Conservation (phyloP, 192 early-diverging fungal genomes). For the Kickxella alabastrina region DNA sequence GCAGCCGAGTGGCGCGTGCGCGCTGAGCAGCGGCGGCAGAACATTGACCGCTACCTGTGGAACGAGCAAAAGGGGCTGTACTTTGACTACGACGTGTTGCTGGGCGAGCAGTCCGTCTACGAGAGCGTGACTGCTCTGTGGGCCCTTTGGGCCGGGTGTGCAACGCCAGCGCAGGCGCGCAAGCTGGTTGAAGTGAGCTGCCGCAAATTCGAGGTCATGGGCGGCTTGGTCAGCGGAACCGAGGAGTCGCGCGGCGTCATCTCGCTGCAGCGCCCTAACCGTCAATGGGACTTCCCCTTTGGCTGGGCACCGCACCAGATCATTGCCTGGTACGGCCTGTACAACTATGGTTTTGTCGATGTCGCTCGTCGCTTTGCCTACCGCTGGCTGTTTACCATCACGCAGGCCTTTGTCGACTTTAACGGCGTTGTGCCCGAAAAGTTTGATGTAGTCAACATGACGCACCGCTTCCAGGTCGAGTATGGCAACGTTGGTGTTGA, state of each 20-base stretch:
- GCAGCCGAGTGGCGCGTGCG: conserved; percentile 62
- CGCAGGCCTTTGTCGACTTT: conserved; percentile 92
- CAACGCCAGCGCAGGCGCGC: conserved; percentile 69
- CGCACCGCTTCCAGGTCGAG: conserved; percentile 89
- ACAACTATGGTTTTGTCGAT: conserved; percentile 72
- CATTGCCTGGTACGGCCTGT: conserved; percentile 88
- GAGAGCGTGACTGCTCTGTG: conserved; percentile 87
- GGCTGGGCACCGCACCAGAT: conserved; percentile 99
- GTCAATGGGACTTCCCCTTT: conserved; percentile 93
- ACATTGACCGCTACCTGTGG: conserved; percentile 83
- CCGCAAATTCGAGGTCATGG: conserved; percentile 80
- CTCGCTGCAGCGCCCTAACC: conserved; percentile 77
- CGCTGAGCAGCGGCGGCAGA: conserved; percentile 56
- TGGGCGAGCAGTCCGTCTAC: conserved; percentile 65
- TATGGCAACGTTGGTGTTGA: conserved; percentile 95
- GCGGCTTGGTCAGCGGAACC: conserved; percentile 91
- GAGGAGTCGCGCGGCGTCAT: conserved; percentile 83
- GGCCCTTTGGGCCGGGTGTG: conserved; percentile 89
- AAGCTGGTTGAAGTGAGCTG: conserved; percentile 66
- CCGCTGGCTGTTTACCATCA: conserved; percentile 94
- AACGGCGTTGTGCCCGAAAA: conserved; percentile 98
- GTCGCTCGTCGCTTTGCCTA: conserved; percentile 79
- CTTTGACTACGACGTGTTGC: conserved; percentile 86
- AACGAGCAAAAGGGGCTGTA: conserved; percentile 72
- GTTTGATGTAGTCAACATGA: conserved; percentile 89